phyloP scores from a whole-genome alignment of 768 basidiomycete species.

The Boletus eberwhitei region DNA sequence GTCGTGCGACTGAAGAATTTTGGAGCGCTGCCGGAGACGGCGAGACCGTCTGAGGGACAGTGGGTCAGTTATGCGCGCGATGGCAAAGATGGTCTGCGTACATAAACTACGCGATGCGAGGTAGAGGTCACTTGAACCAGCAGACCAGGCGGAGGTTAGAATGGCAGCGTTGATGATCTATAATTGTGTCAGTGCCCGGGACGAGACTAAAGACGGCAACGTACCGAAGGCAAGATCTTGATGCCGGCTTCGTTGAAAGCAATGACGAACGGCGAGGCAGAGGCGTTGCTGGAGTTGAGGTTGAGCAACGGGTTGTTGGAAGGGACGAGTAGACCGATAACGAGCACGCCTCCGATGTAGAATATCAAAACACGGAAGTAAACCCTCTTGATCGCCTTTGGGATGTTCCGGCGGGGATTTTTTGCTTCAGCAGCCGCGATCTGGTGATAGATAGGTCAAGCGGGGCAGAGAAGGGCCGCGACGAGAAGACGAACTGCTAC shows the following conservation, averaged over 20 bases:
- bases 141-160: slow-evolving; percentile 44
- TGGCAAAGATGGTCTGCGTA: slow-evolving; percentile 6
- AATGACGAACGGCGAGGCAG: slow-evolving; percentile 56
- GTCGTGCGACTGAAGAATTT: slow-evolving; percentile 44
- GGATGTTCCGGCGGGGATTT: slow-evolving; percentile 46
- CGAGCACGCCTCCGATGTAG: slow-evolving; percentile 39
- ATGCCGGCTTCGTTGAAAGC: slow-evolving; percentile 56
- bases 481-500: slow-evolving; percentile 35
- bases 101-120: slow-evolving; percentile 38
- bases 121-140: slow-evolving; percentile 40
- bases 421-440: slow-evolving; percentile 47
- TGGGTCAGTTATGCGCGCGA: not conserved
- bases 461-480: not conserved
- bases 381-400: slow-evolving; percentile 40
- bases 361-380: slow-evolving; percentile 43
- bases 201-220: not conserved
- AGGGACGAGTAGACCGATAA: slow-evolving; percentile 50
- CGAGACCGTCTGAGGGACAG: slow-evolving; percentile 46
- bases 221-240: slow-evolving; percentile 49
- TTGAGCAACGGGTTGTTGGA: slow-evolving; percentile 42
- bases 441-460: slow-evolving; percentile 15
- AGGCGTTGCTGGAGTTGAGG: slow-evolving; percentile 38
- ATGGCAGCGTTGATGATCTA: slow-evolving; percentile 40
- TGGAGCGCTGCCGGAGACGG: slow-evolving; percentile 52
- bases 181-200: not conserved